phyloP scores from a whole-genome alignment of 176 grass and related monocot genomes.

The Poa pratensis region DNA sequence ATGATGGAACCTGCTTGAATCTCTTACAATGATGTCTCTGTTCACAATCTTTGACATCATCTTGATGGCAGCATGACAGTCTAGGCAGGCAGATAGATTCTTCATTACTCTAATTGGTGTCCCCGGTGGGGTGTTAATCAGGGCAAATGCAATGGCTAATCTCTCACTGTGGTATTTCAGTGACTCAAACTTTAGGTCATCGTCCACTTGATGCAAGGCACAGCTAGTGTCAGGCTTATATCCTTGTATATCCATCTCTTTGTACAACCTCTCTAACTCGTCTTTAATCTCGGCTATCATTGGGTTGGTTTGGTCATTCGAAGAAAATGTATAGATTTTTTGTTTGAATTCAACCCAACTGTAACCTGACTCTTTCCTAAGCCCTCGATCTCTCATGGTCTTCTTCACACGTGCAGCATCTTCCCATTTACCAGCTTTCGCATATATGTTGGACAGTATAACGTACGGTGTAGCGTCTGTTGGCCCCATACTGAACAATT shows the following conservation, averaged over 20 bases:
- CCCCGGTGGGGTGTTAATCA: conserved; percentile 65
- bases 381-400: conserved; percentile 75
- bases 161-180: conserved; percentile 87
- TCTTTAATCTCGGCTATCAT: conserved; percentile 71
- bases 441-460: conserved; percentile 87
- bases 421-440: conserved; percentile 83
- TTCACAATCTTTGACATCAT: conserved; percentile 73
- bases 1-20: conserved; percentile 81
- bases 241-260: conserved; percentile 79
- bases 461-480: conserved; percentile 71
- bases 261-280: conserved; percentile 69
- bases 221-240: conserved; percentile 63
- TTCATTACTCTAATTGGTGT: conserved; percentile 75
- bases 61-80: conserved; percentile 76
- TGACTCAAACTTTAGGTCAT: conserved; percentile 73
- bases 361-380: conserved; percentile 75
- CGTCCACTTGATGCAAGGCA: conserved; percentile 77
- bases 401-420: conserved; percentile 75
- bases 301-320: conserved; percentile 77
- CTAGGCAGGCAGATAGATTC: conserved; percentile 65
- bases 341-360: conserved; percentile 96
- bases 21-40: conserved; percentile 74
- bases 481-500: conserved; percentile 64
- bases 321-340: conserved; percentile 75
- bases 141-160: conserved; percentile 78